A percentile compares a stretch with the other conserved stretches of the same genome.
Conservation (phyloP, 345 rosid genomes). For the Salix koriyanagi region DNA sequence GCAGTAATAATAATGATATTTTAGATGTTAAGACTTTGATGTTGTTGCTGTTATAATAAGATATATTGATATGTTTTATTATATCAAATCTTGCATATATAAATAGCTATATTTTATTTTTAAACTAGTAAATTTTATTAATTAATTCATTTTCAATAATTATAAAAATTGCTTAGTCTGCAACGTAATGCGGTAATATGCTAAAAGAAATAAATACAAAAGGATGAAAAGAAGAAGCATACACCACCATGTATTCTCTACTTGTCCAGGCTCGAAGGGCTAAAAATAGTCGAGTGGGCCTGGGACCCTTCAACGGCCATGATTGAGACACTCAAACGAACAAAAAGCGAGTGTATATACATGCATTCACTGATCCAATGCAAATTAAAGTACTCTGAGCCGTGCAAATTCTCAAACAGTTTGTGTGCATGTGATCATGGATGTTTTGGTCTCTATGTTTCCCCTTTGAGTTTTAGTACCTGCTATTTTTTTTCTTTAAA, state of each 20-base stretch:
- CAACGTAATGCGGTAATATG: too few relatives aligned
- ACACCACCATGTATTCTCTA: background rate
- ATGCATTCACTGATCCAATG: background rate
- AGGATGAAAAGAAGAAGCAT: background rate
- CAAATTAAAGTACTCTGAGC: background rate
- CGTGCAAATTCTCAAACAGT: background rate
- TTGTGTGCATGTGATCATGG: background rate
- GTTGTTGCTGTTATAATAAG: too few relatives aligned
- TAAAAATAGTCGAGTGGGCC: slow-evolving; percentile 8
- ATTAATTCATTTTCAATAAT: too few relatives aligned
- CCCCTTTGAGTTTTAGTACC: background rate
- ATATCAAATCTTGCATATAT: too few relatives aligned
- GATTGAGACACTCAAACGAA: slow-evolving; percentile 33
- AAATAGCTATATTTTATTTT: too few relatives aligned
- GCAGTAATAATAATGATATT: too few relatives aligned
- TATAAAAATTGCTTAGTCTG: too few relatives aligned
- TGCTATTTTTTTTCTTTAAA: too few relatives aligned
- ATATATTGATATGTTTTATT: too few relatives aligned
- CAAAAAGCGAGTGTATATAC: background rate
- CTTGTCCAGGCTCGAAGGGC: background rate
- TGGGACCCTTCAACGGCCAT: slow-evolving; percentile 30
- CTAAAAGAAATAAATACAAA: background rate
- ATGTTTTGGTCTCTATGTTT: background rate
- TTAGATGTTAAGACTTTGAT: too few relatives aligned
- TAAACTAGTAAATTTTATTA: too few relatives aligned